phyloP scores from a whole-genome alignment of 2,329 filamentous ascomycete genomes.

The Trichothecium sympodiale region DNA sequence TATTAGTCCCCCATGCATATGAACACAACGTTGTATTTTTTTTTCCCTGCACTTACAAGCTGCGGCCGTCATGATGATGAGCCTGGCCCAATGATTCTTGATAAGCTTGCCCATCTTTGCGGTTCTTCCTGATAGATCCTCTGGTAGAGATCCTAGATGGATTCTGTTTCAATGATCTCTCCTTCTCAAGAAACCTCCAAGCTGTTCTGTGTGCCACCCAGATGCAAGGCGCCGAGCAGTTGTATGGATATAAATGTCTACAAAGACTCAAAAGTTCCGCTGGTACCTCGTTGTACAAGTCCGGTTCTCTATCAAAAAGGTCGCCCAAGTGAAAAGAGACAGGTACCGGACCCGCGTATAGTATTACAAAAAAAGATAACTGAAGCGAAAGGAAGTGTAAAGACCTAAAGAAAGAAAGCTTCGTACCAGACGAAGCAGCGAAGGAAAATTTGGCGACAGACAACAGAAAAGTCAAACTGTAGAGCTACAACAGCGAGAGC shows the following conservation, averaged over 20 bases:
- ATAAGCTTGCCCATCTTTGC: slow-evolving; percentile 85
- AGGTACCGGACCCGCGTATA: slow-evolving; percentile 44
- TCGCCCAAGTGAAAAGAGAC: slow-evolving; percentile 18
- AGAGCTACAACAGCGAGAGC: no score
- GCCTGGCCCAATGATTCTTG: slow-evolving; percentile 97
- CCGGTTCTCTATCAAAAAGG: slow-evolving; percentile 16
- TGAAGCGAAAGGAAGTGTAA: slow-evolving; percentile 12
- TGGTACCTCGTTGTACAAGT: no score
- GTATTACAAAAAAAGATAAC: slow-evolving; percentile 4
- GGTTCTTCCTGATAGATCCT: background rate
- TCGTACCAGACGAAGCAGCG: slow-evolving; percentile 11
- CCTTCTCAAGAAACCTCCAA: no score
- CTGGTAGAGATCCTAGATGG: no score
- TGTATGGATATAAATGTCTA: no score
- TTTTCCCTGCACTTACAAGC: slow-evolving; percentile 49
- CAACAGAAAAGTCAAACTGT: no score
- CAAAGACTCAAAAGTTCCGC: no score
- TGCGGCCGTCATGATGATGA: slow-evolving; percentile 82
- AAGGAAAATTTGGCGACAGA: slow-evolving; percentile 9
- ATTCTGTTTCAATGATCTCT: no score
- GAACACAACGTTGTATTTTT: no score
- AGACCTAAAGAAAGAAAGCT: slow-evolving; percentile 35
- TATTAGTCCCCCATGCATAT: no score
- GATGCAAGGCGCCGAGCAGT: no score
- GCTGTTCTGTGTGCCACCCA: no score